Base-by-base conservation (phyloP, 208 protist genomes). In the Wallacemonas collosoma region DNA sequence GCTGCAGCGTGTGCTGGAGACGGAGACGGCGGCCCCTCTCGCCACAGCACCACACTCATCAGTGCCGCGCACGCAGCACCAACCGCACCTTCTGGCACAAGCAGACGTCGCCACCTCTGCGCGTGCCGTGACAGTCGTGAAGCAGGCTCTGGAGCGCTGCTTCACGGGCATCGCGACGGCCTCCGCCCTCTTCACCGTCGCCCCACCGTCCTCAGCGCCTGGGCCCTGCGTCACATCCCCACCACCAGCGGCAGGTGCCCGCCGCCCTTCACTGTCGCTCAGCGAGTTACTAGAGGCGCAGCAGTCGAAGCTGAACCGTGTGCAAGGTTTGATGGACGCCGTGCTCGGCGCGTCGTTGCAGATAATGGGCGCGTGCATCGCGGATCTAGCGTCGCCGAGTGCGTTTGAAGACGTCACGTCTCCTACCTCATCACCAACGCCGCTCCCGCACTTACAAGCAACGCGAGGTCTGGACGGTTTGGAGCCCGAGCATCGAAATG, bases 1-100 rank as follows among this genome's bases (percentile, higher is more conserved):
- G 26, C 71, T 95, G 70, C 76, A 82, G 5, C 89, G 94, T n/a
- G 70, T 90, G 67, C 80, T 96, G 51, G 45, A 45, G 8, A 38
- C 67, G 3, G 45, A 48, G 45, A 14, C 47, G 11, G 26, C 36
- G 9, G 8, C 48, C 2, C 6, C 56, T 7, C 60, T 61, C 40
- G 39, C 62, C 41, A n/a, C 57, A 26, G 0, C 57, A 38, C 38
- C 12, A 7, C 3, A 7, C 44, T 36, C 40, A 6, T 41, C 57
- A n/a, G 17, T 39, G 3, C 6, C 81, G 4, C 51, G 55, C 26
- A 26, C 26, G 26, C 26, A 26, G 26, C 26, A 26, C 26, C 26
- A 26, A 26, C 26, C 26, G 26, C 26, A 26, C 26, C 26, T 0
- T 26, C 26, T 26, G 26, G 26, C 26, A 26, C 26, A 26, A 26